Base-by-base conservation (phyloP, 2,329 filamentous ascomycete genomes). In the Gaeumannomyces tritici region DNA sequence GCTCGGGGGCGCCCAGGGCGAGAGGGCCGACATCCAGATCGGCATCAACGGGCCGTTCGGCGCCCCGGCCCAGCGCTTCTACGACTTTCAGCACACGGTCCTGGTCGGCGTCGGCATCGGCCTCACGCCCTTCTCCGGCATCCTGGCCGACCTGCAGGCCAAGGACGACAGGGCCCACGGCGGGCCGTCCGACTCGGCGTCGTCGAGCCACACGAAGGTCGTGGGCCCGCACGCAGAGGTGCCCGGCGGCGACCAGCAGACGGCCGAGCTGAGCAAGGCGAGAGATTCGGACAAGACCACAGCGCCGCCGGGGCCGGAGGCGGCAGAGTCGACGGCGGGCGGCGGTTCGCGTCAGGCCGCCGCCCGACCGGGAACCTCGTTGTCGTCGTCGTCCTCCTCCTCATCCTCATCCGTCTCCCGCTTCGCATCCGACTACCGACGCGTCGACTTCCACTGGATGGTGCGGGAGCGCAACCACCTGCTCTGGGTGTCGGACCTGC, bases 111-210 rank as follows among this genome's bases (percentile, higher is more conserved):
- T 89, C 0, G 90, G 90, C 73, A 93, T 93, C 66, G 90, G 90
- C 67, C 89, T 93, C 13, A 93, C 90, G n/a, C 90, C 90, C 0
- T 93, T 92, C 76, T 90, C 90, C 11, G 91, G 89, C 0, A 93
- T 93, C 69, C 71, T 85, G 1, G 80, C 79, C 1, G 81, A 85
- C 63, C 70, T 85, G 0, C 81, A 84, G 69, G 73, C 75, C 33
- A 74, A 77, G 24, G 75, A 79, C 33, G 74, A 80, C 57, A 67
- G 75, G 33, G 69, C 70, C 9, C 70, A 74, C 35, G 71, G 71
- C 0, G 70, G 71, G 0, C 71, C 72, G 1, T 64, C 61, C 4
- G 15, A 5, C 21, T 21, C 42, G 42, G 42, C 18, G 6, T 51
- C 21, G 2, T 8, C 42, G 42, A 51, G 42, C 42, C 42, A 51